phyloP scores from a whole-genome alignment of 495 filamentous ascomycete species.

The Hypoxylon perforatum region DNA sequence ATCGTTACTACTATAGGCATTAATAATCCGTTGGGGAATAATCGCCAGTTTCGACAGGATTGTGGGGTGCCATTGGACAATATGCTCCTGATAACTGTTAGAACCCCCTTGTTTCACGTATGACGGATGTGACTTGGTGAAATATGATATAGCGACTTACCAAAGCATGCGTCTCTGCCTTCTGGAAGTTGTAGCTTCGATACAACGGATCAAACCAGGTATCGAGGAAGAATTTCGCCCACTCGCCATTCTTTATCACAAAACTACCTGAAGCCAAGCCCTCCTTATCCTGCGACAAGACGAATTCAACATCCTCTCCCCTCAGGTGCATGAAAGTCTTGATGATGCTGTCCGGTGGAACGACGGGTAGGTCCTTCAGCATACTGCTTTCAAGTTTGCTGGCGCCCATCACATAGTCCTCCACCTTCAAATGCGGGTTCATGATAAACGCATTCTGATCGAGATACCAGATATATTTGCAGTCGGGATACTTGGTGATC shows the following conservation, averaged over 20 bases:
- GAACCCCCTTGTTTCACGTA: slow-evolving; percentile 8
- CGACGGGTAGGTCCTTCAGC: slow-evolving; percentile 85
- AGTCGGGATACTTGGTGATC: slow-evolving; percentile 78
- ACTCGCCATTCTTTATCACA: slow-evolving; percentile 83
- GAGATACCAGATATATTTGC: slow-evolving; percentile 85
- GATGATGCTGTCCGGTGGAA: slow-evolving; percentile 96
- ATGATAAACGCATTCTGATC: slow-evolving; percentile 88
- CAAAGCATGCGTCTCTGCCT: slow-evolving; percentile 91
- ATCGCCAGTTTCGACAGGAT: slow-evolving; percentile 88
- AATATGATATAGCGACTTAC: slow-evolving; percentile 60
- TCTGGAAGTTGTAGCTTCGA: slow-evolving; percentile 93
- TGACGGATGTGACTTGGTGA: neutral
- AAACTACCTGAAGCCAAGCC: slow-evolving; percentile 83
- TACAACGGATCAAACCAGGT: slow-evolving; percentile 97
- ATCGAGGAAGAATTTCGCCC: slow-evolving; percentile 92
- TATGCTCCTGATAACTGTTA: slow-evolving; percentile 74
- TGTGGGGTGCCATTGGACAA: slow-evolving; percentile 99
- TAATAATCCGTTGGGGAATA: slow-evolving; percentile 83
- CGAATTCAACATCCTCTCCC: slow-evolving; percentile 80
- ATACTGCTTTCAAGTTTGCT: slow-evolving; percentile 78
- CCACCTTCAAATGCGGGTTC: slow-evolving; percentile 77
- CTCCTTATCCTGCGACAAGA: slow-evolving; percentile 85
- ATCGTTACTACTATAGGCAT: slow-evolving; percentile 69
- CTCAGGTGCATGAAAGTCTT: slow-evolving; percentile 88
- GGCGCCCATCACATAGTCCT: slow-evolving; percentile 74